Percentiles rank a stretch among this genome's conserved stretches.
phyloP scores from a whole-genome alignment of 768 basidiomycete genomes.

The Phylloporus sp. region DNA sequence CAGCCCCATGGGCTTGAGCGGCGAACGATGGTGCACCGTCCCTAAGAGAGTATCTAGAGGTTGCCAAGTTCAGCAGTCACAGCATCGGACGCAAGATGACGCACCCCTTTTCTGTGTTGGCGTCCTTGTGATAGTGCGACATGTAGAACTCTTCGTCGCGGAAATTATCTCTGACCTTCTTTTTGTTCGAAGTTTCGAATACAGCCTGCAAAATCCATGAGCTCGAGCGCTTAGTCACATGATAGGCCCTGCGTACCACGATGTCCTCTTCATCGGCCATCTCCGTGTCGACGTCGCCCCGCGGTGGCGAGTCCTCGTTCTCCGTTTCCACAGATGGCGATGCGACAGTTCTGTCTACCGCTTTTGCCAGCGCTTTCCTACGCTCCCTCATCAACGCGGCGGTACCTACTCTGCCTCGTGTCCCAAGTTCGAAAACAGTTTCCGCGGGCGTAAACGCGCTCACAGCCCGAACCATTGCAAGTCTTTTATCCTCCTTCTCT shows the following conservation, averaged over 20 bases:
- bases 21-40: slow-evolving; percentile 85
- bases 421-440: slow-evolving; percentile 87
- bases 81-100: slow-evolving; percentile 16
- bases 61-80: background rate
- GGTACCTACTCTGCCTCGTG: slow-evolving; percentile 56
- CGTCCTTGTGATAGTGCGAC: slow-evolving; percentile 86
- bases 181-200: slow-evolving; percentile 52
- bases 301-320: slow-evolving; percentile 28
- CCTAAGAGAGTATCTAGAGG: slow-evolving; percentile 72
- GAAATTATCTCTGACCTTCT: slow-evolving; percentile 43
- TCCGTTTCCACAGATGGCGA: slow-evolving; percentile 33
- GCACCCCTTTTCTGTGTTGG: slow-evolving; percentile 85
- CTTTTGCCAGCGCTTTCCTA: slow-evolving; percentile 68
- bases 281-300: slow-evolving; percentile 38
- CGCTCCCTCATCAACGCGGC: slow-evolving; percentile 85
- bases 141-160: slow-evolving; percentile 87
- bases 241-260: slow-evolving; percentile 40
- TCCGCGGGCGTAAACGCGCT: slow-evolving; percentile 80
- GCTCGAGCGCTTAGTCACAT: background rate
- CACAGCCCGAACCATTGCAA: slow-evolving; percentile 66
- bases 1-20: slow-evolving; percentile 71
- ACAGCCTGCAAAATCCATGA: slow-evolving; percentile 46
- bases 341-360: slow-evolving; percentile 43
- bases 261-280: slow-evolving; percentile 81
- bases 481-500: slow-evolving; percentile 41